These are phyloP conservation scores for Phaffia australis DNA, from an alignment of 768 basidiomycete species.

Conservation along the genomic window DNA sequence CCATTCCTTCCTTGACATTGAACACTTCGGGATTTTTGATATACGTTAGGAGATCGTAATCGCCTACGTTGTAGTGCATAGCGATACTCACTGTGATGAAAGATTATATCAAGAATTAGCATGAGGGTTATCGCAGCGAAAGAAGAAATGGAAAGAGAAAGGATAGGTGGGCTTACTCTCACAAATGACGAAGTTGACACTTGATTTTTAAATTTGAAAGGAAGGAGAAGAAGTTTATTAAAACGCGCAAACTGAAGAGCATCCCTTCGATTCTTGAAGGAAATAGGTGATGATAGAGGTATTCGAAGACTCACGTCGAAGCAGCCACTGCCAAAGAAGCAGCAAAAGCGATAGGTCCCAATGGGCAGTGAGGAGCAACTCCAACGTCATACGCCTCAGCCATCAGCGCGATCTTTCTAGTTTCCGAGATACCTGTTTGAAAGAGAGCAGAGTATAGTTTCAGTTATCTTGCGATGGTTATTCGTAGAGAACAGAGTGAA, in stretches of 20 bases:
- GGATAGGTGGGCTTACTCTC: slow-evolving; percentile 18
- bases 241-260: too few relatives aligned
- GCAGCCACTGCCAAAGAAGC: slow-evolving; percentile 30
- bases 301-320: background rate
- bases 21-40: slow-evolving; percentile 46
- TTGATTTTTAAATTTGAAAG: slow-evolving; percentile 54
- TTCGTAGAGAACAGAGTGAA: background rate
- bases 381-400: slow-evolving; percentile 62
- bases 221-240: slow-evolving; percentile 34
- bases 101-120: background rate
- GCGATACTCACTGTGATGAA: slow-evolving; percentile 28
- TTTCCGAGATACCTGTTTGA: slow-evolving; percentile 45
- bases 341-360: slow-evolving; percentile 61
- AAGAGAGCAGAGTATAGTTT: slow-evolving; percentile 27
- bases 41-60: slow-evolving; percentile 52
- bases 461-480: background rate
- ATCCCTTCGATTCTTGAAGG: too few relatives aligned
- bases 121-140: background rate
- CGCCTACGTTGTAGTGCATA: slow-evolving; percentile 53
- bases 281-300: too few relatives aligned
- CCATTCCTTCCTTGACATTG: slow-evolving; percentile 46
- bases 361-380: slow-evolving; percentile 58
- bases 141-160: background rate
- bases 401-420: slow-evolving; percentile 50
- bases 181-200: slow-evolving; percentile 48